phyloP scores from a whole-genome alignment of 75 land plant species.

The Picea glauca region DNA sequence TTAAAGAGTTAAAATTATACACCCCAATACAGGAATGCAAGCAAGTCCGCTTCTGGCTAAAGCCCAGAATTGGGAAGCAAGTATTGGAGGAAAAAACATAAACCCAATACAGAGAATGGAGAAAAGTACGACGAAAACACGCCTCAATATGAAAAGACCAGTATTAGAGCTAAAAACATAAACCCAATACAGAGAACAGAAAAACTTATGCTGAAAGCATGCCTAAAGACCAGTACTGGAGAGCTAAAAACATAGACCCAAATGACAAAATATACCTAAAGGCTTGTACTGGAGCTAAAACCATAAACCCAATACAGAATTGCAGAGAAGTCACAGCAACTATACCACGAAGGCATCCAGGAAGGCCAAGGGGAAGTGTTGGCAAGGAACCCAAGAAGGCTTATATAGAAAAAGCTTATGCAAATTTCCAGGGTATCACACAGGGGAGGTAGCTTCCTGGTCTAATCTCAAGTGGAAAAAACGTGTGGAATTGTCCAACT shows the following conservation, averaged over 20 bases:
- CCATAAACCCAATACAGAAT: not conserved
- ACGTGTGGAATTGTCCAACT: constrained; percentile 12
- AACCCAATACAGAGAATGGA: constrained; percentile 1
- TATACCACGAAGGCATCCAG: not conserved
- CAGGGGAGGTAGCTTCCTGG: not conserved
- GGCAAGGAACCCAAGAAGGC: not conserved
- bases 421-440: not conserved
- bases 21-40: not conserved
- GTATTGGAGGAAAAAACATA: not conserved
- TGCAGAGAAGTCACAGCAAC: not conserved
- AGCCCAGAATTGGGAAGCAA: not conserved
- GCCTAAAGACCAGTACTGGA: not conserved
- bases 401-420: not conserved
- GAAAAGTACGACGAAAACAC: not conserved
- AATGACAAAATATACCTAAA: not conserved
- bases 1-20: not conserved
- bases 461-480: constrained; percentile 4
- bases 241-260: not conserved
- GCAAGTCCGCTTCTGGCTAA: not conserved
- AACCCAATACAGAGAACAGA: not conserved
- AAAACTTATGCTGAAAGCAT: not conserved
- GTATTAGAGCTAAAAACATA: not conserved
- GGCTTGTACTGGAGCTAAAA: not conserved
- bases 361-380: constrained; percentile 3
- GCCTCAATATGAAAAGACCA: not conserved